Conservation (phyloP, 2,329 filamentous ascomycete genomes). For the Colletotrichum ledebouriae region DNA sequence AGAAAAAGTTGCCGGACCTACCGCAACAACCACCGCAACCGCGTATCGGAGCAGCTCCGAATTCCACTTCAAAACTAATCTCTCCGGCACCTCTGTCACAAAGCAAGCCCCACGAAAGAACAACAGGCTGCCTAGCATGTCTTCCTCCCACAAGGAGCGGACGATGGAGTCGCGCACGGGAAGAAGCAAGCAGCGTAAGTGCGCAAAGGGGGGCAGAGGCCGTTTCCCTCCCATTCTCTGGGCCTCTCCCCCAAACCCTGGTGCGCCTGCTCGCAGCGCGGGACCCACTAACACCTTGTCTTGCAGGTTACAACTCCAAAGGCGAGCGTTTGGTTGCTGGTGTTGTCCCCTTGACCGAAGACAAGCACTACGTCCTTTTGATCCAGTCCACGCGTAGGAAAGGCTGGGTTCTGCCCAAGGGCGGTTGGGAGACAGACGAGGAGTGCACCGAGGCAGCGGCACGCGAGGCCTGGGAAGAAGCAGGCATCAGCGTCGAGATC, state of each 20-base stretch:
- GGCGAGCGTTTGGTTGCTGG: conserved; percentile 96
- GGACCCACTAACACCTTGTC: conserved; percentile 54
- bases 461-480: conserved; percentile 98
- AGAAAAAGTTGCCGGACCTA: conserved; percentile 31
- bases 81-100: conserved; percentile 27
- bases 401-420: conserved; percentile 97
- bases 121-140: conserved; percentile 36
- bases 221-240: conserved; percentile 14
- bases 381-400: conserved; percentile 93
- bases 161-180: conserved; percentile 82
- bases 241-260: conserved; percentile 37
- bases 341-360: conserved; percentile 87
- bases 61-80: conserved; percentile 7
- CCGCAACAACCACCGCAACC: conserved; percentile 7
- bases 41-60: conserved; percentile 34
- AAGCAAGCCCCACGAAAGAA: conserved; percentile 25
- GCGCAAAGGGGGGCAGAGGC: conserved; percentile 39
- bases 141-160: conserved; percentile 54
- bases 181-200: conserved; percentile 86
- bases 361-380: conserved; percentile 89
- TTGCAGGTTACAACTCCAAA: conserved; percentile 87
- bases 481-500: conserved; percentile 88
- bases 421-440: conserved; percentile 97
- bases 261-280: conserved; percentile 42
- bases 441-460: conserved; percentile 83